Base-by-base conservation (phyloP, 306 rosid species). In the Vigna unguiculata region DNA sequence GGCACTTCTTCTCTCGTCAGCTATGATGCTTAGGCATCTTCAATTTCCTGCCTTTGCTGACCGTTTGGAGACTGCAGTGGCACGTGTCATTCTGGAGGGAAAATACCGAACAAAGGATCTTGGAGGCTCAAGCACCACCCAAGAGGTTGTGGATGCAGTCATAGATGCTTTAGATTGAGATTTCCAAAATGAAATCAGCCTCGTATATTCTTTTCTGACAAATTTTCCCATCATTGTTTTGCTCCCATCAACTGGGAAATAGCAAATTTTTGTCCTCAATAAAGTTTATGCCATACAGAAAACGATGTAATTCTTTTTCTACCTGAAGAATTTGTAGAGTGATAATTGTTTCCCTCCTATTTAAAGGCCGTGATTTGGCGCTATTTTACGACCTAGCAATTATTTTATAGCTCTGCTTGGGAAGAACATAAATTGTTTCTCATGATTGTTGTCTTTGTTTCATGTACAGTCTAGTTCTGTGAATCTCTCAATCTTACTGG, bases 11-110 rank as follows among this genome's bases (percentile, higher is more conserved):
- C 87, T 93, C 30, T 93, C 97, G 5, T 93, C 97, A 6, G 93
- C 97, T 82, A 93, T 93, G 96, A 90, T 90, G 97, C 90, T 90
- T 53, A 89, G 97, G 83, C 97, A 93, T 86, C 92, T 93, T 49
- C 97, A 90, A 77, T 93, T 93, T 58, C 97, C 97, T 52, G 87
- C 97, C 40, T 90, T 92, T 54, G 97, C 97, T 5, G 97, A 90
- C 71, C 93, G 97, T 48, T 85, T 92, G 68, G 97, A 92, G 75
- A 92, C 86, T 41, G 96, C 97, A 1, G 97, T 92, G 53, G 76
- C 86, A 66, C 75, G 76, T 48, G 97, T 92, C 19, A 90, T 92
- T 59, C 76, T 28, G 2, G 96, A 86, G 61, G 93, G 93, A 64
- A 87, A 83, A 47, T 57, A 74, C 80, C 68, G 93, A 36, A 90